Evolutionary conservation across 148 eudicot species (phyloP).

Genomic region (Persicaria maculosa): DNA sequence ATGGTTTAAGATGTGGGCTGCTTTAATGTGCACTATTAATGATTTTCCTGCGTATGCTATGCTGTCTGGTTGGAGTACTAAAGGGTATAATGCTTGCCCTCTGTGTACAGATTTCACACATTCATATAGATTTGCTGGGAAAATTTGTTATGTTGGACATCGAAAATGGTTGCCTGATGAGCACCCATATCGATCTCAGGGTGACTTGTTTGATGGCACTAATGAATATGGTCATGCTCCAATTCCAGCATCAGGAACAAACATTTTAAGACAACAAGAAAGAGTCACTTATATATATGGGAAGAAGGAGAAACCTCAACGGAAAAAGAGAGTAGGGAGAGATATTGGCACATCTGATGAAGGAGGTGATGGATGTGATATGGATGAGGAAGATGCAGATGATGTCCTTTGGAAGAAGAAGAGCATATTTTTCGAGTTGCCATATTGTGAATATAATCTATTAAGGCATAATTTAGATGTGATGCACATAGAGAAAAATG

Average conservation of each 20-base stretch:
- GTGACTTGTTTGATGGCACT: conserved; percentile 8
- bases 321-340: neutral
- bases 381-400: neutral
- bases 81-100: conserved; percentile 15
- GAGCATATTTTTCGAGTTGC: neutral
- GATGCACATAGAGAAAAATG: conserved; percentile 14
- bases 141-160: neutral
- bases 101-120: neutral
- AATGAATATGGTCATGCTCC: neutral
- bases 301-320: neutral
- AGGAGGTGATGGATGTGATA: neutral
- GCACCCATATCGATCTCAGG: conserved; percentile 1
- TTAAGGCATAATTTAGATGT: neutral
- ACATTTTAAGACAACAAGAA: neutral
- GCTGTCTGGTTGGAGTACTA: conserved; percentile 10
- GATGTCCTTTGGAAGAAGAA: conserved; percentile 5
- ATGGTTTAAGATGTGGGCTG: neutral
- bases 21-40: conserved; percentile 11
- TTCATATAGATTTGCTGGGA: neutral
- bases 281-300: neutral
- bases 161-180: conserved; percentile 4
- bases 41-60: conserved; percentile 16
- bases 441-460: neutral
- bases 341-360: neutral
- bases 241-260: too few relatives aligned